Evolutionary conservation across 78 protist genomes (phyloP), one percentile per base, ranked within the genome.

Genomic region (Neovahlkampfia damariscottae): DNA sequence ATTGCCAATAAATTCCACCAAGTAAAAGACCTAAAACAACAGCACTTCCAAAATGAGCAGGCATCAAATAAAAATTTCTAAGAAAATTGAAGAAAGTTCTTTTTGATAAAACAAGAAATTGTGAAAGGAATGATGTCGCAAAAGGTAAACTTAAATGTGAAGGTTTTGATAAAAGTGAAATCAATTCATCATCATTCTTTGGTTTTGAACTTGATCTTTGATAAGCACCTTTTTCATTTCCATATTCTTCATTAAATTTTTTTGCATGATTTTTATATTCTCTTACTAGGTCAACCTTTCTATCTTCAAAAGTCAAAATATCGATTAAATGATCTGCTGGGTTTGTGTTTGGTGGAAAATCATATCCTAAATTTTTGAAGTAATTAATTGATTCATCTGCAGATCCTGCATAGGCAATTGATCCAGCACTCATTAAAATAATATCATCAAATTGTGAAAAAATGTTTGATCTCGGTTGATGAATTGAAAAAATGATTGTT

Each of bases 381-480:
- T 2, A 69, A 28, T 80, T 72, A n/a, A 19, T n/a, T 30, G 81
- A 66, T 8, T 0, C 38, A 6, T 38, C 31, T 0, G 79, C 72
- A 1, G 82, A 19, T 27, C 80, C 80, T 30, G 0, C 68, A 74
- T 77, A 77, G 5, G 5, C 7, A 32, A 71, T 31, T 29, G 66
- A 1, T 38, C 84, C 84, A n/a, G 30, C 2, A 39, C 29, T 28
- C 29, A 84, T 62, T 5, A 84, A 59, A 19, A 80, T 8, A 28
- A 84, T 67, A 4, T 35, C 0, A 37, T 84, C 82, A 34, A 84
- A 82, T 7, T 34, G 0, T 3, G 1, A 8, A n/a, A 7, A 84
- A 66, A 84, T 9, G 40, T 72, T 4, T n/a, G 66, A 37, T 40
- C 40, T 4, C 5, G 87, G 87, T 84, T 84, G 87, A 32, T 84